phyloP scores from a whole-genome alignment of 2,329 filamentous ascomycete genomes.

The Grosmannia serpens region DNA sequence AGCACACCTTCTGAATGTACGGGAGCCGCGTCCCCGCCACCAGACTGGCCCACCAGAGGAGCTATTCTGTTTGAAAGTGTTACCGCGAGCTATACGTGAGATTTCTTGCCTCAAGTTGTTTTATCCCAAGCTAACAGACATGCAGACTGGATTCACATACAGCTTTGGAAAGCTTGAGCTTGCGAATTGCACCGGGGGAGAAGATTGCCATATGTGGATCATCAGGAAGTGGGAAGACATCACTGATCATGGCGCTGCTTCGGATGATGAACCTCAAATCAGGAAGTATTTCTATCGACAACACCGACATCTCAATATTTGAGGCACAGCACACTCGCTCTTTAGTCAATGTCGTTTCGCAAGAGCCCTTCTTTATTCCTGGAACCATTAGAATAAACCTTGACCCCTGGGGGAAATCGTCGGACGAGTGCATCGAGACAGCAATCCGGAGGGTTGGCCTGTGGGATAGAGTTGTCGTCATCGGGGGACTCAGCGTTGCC shows the following conservation, averaged over 20 bases:
- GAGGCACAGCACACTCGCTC: conserved; percentile 15
- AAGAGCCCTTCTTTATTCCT: conserved; percentile 4
- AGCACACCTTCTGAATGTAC: conserved; percentile 13
- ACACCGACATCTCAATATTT: conserved; percentile 16
- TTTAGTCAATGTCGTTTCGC: conserved; percentile 20
- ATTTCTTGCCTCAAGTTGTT: not conserved
- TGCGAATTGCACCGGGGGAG: not conserved
- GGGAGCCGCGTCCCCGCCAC: conserved; percentile 14
- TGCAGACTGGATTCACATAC: not conserved
- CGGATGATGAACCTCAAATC: not conserved
- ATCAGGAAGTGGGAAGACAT: conserved; percentile 21
- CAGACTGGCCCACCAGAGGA: conserved; percentile 13
- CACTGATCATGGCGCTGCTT: not conserved
- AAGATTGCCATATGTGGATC: conserved; percentile 4
- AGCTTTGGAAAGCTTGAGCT: not conserved
- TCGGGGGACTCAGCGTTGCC: not conserved
- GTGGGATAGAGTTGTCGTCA: not conserved
- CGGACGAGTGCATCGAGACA: not conserved
- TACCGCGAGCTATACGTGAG: not conserved
- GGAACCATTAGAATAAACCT: not conserved
- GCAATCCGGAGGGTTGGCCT: conserved; percentile 13
- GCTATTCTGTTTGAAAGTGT: not conserved
- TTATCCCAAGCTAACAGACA: not conserved
- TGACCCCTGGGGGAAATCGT: conserved; percentile 11
- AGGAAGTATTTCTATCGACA: conserved; percentile 24